phyloP scores from a whole-genome alignment of 768 basidiomycete genomes.

The Leccinum subgranulosum region DNA sequence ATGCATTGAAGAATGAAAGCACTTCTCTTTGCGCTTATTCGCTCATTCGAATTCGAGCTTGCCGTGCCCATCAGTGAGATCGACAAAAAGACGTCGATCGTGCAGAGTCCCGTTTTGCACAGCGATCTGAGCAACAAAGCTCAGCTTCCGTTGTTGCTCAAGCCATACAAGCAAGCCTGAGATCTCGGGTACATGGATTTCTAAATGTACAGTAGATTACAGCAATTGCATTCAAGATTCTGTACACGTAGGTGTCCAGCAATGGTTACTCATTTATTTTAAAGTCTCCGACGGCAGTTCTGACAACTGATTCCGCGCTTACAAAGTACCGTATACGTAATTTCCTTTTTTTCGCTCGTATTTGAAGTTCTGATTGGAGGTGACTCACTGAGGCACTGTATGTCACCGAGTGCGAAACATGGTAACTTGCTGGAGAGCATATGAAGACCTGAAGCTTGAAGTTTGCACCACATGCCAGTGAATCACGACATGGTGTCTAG shows the following conservation, averaged over 20 bases:
- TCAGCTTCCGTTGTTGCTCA: conserved; percentile 41
- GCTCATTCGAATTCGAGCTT: conserved; percentile 50
- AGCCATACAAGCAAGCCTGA: background rate
- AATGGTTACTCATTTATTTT: no score
- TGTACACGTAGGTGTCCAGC: background rate
- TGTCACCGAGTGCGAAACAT: no score
- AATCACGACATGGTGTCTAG: no score
- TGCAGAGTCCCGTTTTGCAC: conserved; percentile 43
- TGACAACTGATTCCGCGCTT: no score
- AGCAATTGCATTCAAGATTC: background rate
- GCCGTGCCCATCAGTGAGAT: conserved; percentile 48
- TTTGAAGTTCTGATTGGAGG: no score
- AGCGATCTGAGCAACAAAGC: conserved; percentile 37
- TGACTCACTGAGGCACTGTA: no score
- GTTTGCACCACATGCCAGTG: no score
- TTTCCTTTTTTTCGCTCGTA: no score
- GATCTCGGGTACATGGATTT: background rate
- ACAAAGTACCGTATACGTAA: no score
- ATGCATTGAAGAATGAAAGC: background rate
- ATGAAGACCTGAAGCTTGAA: no score
- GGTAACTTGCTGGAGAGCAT: no score
- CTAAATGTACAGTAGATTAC: background rate
- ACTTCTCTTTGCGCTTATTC: conserved; percentile 32
- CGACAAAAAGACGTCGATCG: conserved; percentile 24
- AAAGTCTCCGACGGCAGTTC: no score